phyloP scores from a whole-genome alignment of 805 yeast genomes.

The Candida sithepensis region DNA sequence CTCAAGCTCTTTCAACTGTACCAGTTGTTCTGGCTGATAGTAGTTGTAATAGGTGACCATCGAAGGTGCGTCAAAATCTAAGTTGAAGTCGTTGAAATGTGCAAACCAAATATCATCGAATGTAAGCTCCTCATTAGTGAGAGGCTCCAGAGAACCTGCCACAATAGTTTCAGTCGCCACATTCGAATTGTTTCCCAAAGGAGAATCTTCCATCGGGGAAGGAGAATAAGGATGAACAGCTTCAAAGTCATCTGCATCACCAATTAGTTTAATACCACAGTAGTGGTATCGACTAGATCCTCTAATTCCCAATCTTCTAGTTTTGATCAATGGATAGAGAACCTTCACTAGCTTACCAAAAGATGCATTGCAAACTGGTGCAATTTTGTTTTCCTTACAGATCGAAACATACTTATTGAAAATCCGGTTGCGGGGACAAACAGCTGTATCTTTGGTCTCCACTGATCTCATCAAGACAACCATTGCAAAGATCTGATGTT shows the following conservation, averaged over 20 bases:
- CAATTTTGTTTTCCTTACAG: slow-evolving; percentile 49
- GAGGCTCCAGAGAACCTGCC: neutral
- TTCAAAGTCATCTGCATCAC: slow-evolving; percentile 31
- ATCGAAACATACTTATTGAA: slow-evolving; percentile 61
- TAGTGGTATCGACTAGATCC: slow-evolving; percentile 84
- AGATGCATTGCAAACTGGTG: slow-evolving; percentile 71
- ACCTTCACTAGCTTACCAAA: slow-evolving; percentile 72
- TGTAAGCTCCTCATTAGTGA: slow-evolving; percentile 2
- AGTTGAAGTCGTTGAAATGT: slow-evolving; percentile 8
- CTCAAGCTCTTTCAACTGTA: slow-evolving; percentile 31
- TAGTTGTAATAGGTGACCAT: slow-evolving; percentile 11
- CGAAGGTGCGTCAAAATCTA: slow-evolving; percentile 15
- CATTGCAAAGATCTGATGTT: slow-evolving; percentile 77
- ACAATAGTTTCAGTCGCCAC: neutral
- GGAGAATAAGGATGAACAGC: slow-evolving; percentile 11
- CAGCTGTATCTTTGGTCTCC: slow-evolving; percentile 43
- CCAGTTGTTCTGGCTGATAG: slow-evolving; percentile 10
- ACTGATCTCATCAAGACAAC: slow-evolving; percentile 73
- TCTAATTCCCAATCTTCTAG: slow-evolving; percentile 77
- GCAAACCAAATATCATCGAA: slow-evolving; percentile 11
- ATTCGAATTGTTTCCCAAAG: slow-evolving; percentile 1
- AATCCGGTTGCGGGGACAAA: slow-evolving; percentile 63
- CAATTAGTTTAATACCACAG: slow-evolving; percentile 60
- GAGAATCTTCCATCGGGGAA: slow-evolving; percentile 14
- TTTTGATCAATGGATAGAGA: slow-evolving; percentile 61